phyloP scores from a whole-genome alignment of 169 alveolate genomes.

The Plasmodium sp. region DNA sequence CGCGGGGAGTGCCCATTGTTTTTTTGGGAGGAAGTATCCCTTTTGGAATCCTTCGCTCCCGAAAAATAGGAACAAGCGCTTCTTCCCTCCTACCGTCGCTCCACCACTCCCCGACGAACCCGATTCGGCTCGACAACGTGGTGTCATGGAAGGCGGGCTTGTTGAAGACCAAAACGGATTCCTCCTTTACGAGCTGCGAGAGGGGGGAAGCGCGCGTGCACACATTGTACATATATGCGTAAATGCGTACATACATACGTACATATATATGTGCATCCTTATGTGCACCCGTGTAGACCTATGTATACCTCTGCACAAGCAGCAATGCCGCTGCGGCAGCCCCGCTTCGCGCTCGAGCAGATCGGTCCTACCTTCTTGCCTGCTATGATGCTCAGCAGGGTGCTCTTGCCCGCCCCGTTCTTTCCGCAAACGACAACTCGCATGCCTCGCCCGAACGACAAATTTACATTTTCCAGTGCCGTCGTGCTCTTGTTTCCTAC shows the following conservation, averaged over 20 bases:
- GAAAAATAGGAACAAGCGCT: background rate
- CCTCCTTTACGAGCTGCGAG: constrained; percentile 35
- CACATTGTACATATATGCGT: background rate
- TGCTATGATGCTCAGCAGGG: constrained; percentile 55
- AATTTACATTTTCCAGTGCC: constrained; percentile 31
- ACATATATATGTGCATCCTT: background rate
- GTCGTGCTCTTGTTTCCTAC: constrained; percentile 9
- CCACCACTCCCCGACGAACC: constrained; percentile 76
- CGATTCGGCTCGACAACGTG: constrained; percentile 30
- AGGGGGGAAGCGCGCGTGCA: background rate
- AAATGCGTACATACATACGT: background rate
- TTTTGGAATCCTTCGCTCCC: background rate
- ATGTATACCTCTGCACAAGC: background rate
- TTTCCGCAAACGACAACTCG: constrained; percentile 67
- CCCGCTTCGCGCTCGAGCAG: background rate
- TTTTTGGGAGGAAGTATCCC: background rate
- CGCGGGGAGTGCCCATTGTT: background rate
- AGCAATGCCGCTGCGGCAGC: background rate
- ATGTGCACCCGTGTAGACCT: background rate
- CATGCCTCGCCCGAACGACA: constrained; percentile 52
- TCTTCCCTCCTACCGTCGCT: constrained; percentile 43
- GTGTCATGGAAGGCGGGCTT: constrained; percentile 63
- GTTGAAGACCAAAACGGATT: constrained; percentile 31
- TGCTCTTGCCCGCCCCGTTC: constrained; percentile 75
- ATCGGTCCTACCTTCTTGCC: constrained; percentile 42